A percentile compares a stretch with the other conserved stretches of the same genome.
phyloP scores from a whole-genome alignment of 768 basidiomycete genomes.

The Cubamyces lactineus region DNA sequence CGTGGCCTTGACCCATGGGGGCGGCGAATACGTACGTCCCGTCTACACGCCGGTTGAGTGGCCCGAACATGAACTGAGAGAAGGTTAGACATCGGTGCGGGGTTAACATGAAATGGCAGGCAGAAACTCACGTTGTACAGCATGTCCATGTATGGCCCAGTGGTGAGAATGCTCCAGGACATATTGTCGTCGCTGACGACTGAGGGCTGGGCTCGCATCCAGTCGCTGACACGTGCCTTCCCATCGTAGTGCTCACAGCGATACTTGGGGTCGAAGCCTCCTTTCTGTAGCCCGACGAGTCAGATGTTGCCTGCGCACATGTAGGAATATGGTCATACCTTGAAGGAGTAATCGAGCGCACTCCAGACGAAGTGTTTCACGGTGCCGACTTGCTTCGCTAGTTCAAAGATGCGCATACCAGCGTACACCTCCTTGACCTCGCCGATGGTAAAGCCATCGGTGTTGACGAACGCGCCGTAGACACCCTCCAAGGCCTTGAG shows the following conservation, averaged over 20 bases:
- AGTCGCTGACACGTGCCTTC: slow-evolving; percentile 46
- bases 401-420: slow-evolving; percentile 47
- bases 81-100: neutral
- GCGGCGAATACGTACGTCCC: slow-evolving; percentile 36
- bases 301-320: neutral
- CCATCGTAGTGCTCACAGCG: slow-evolving; percentile 43
- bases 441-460: slow-evolving; percentile 41
- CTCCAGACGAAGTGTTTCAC: slow-evolving; percentile 46
- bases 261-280: slow-evolving; percentile 35
- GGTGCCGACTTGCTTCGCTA: slow-evolving; percentile 38
- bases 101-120: neutral
- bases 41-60: slow-evolving; percentile 32
- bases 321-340: slow-evolving; percentile 31
- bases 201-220: slow-evolving; percentile 40
- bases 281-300: slow-evolving; percentile 9
- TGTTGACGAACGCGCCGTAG: slow-evolving; percentile 43
- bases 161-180: slow-evolving; percentile 43
- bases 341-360: slow-evolving; percentile 42
- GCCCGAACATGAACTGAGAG: slow-evolving; percentile 23
- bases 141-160: slow-evolving; percentile 30
- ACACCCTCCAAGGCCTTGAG: slow-evolving; percentile 37
- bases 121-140: slow-evolving; percentile 10
- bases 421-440: slow-evolving; percentile 42
- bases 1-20: slow-evolving; percentile 33
- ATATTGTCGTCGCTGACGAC: slow-evolving; percentile 35